Conservation (phyloP, 164 flowering plant species). For the Malania oleifera region DNA sequence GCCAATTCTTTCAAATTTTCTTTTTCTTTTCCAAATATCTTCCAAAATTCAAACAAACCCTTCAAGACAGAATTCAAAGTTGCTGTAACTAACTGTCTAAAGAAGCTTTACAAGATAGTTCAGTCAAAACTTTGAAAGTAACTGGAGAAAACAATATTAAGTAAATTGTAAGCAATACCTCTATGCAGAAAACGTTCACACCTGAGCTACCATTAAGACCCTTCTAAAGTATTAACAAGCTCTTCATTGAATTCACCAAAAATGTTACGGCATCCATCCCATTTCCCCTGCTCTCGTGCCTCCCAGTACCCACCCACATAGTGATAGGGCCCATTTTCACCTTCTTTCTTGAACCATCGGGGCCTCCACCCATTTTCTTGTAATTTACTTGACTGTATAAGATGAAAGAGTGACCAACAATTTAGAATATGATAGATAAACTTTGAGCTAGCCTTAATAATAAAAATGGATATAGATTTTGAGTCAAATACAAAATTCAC, state of each 20-base stretch:
- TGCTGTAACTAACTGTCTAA: background rate
- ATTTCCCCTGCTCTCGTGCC: constrained; percentile 57
- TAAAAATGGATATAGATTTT: no score
- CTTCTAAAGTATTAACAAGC: constrained; percentile 18
- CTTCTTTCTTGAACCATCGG: constrained; percentile 65
- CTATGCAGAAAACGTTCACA: no score
- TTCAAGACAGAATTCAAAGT: constrained; percentile 33
- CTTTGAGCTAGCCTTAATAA: no score
- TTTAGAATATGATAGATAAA: background rate
- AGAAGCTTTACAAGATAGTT: background rate
- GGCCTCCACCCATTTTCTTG: constrained; percentile 96
- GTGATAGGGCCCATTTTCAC: constrained; percentile 54
- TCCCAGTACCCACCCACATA: constrained; percentile 93
- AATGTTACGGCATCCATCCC: constrained; percentile 73
- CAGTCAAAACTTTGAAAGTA: background rate
- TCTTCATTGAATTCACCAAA: constrained; percentile 60
- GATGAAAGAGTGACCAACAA: background rate
- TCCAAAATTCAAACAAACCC: constrained; percentile 14
- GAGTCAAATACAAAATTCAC: no score
- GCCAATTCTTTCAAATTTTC: no score
- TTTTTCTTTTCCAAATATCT: no score
- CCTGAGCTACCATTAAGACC: constrained; percentile 32
- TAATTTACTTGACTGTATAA: constrained; percentile 69
- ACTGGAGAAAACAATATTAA: no score
- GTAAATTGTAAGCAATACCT: no score